Evolutionary conservation across 345 rosid species (phyloP), one percentile per base, ranked within the genome.

Genomic region (Bruguiera gymnorhiza): DNA sequence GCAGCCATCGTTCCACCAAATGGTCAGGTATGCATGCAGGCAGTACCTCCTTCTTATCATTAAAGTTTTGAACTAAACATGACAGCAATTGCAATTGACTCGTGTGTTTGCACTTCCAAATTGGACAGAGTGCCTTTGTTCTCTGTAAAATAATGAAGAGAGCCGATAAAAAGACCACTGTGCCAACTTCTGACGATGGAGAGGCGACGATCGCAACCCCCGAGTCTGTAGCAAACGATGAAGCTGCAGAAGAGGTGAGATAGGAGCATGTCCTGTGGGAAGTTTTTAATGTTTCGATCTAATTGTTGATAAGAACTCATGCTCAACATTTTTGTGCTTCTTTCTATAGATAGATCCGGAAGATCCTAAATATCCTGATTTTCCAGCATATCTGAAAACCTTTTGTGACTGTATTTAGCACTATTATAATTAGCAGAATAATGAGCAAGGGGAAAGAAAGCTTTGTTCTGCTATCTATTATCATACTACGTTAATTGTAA

Each of bases 291-390:
- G 0, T 27, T 53, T 53, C 24, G 4, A 53, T n/a, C n/a, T 23
- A 23, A 9, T 10, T 53, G 24, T 53, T 10, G 24, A 53, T 3
- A 23, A 11, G 9, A 53, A 53, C 57, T 53, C 0, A 53, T 53
- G 57, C 8, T 20, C 24, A n/a, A 57, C 66, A 52, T 50, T 74
- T 36, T 75, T 53, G 15, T 64, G 18, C 31, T 62, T 11, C 54
- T 18, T 10, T 57, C 29, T 53, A 23, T 6, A 53, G 26, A 10
- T 6, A 6, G 8, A 36, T 7, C 60, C 37, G 15, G 19, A 11
- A 7, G 9, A 5, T 31, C 5, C 37, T 39, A 1, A 27, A 27
- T 27, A 27, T 27, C 29, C 2, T 27, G 46, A 43, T 13, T 13
- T 3, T 13, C 50, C 0, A 13, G 1, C 50, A 13, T 3, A 15